Evolutionary conservation across 2,329 filamentous ascomycete species (phyloP).

Genomic region (Moelleriella libera): DNA sequence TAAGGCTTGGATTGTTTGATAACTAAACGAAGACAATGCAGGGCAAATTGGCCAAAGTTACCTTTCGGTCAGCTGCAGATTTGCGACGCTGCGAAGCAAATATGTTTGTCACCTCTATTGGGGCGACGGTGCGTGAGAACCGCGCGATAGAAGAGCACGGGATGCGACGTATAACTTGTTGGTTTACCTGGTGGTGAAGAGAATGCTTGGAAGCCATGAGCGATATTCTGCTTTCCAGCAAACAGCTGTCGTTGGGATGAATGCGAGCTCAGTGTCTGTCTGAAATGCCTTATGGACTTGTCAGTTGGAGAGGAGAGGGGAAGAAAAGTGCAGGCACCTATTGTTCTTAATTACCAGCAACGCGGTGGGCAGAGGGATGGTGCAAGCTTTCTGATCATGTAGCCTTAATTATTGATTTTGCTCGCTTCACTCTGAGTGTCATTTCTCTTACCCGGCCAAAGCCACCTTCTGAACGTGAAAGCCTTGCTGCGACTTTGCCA

Average conservation of each 20-base stretch:
- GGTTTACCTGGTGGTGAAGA: too few species aligned
- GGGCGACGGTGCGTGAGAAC: not conserved
- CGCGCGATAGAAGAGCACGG: too few species aligned
- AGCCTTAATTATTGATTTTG: slow-evolving; percentile 15
- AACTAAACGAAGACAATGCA: slow-evolving; percentile 4
- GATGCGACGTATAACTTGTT: too few species aligned
- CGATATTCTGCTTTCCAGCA: too few species aligned
- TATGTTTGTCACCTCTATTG: not conserved
- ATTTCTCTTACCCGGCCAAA: slow-evolving; percentile 16
- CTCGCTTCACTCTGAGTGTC: slow-evolving; percentile 15
- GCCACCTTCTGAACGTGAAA: too few species aligned
- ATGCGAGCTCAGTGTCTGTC: too few species aligned
- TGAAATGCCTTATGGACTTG: too few species aligned
- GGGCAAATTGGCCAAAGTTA: slow-evolving; percentile 13
- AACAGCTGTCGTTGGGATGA: too few species aligned
- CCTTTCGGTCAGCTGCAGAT: slow-evolving; percentile 9
- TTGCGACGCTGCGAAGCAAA: slow-evolving; percentile 14
- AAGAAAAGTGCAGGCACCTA: not conserved
- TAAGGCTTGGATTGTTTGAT: slow-evolving; percentile 25
- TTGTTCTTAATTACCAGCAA: not conserved
- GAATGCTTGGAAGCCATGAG: too few species aligned
- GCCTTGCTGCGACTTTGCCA: too few species aligned
- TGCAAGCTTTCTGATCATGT: slow-evolving; percentile 15
- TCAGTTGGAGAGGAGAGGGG: too few species aligned
- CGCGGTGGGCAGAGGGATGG: not conserved